Percentiles rank a stretch among this genome's conserved stretches.
Evolutionary conservation across 1,139 yeast species (phyloP).

Genomic region (Suhomyces maxii): DNA sequence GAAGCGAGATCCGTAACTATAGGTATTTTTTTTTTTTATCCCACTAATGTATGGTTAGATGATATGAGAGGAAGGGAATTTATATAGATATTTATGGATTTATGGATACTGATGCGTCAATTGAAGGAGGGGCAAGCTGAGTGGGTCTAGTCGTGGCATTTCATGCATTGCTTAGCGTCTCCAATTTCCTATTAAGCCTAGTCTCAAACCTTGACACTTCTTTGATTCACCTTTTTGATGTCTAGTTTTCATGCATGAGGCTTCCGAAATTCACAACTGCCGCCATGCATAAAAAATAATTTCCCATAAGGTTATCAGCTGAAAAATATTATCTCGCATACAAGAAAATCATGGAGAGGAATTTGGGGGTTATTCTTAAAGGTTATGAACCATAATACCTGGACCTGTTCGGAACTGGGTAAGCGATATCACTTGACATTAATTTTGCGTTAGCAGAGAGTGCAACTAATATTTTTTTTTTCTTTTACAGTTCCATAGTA

Average conservation of each 20-base stretch:
- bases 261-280: conserved; percentile 5
- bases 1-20: not conserved
- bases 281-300: conserved; percentile 2
- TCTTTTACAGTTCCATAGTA: too few species aligned
- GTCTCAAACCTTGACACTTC: conserved; percentile 3
- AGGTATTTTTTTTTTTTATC: too few species aligned
- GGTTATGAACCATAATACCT: not conserved
- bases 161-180: not conserved
- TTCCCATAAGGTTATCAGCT: conserved; percentile 1
- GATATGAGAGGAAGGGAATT: not conserved
- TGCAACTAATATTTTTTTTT: too few species aligned
- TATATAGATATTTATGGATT: not conserved
- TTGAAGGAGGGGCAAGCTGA: not conserved
- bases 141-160: not conserved
- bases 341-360: conserved; percentile 1
- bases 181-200: not conserved
- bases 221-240: conserved; percentile 1
- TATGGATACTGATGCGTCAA: not conserved
- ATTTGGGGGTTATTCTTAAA: not conserved
- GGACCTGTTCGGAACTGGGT: not conserved
- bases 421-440: too few species aligned
- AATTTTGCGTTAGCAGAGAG: too few species aligned
- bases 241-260: conserved; percentile 5
- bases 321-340: conserved; percentile 3
- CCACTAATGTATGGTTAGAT: not conserved